Base-by-base conservation (phyloP, 2,329 filamentous ascomycete genomes). In the Clonostachys byssicola region DNA sequence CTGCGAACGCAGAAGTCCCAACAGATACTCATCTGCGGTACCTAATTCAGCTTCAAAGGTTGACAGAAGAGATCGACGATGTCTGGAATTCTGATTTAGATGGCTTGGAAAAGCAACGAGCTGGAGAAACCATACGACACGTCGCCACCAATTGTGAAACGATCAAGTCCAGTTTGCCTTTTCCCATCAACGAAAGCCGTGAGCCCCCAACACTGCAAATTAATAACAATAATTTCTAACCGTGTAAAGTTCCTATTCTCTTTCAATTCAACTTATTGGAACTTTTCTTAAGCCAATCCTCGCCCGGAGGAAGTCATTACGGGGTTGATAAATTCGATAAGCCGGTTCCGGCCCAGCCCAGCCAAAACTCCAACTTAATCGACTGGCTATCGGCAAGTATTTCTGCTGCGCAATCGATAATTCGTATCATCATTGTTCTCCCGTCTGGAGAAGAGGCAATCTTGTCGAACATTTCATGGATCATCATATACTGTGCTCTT, bases 101-200 rank as follows among this genome's bases (percentile, higher is more conserved):
- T 30, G 23, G 10, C 23, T 30, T 30, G 23, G 23, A 9, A 30
- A 30, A 30, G 9, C 23, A 30, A 9, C 23, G 9, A 10, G 23
- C 23, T 30, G 23, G 23, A 5, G 9, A 30, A 30, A 30, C 23
- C 23, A 30, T 30, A 30, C 23, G 23, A 10, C 23, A 30, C 8
- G 23, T 30, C 9, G 23, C 23, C 23, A 30, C 23, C 2, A 10
- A 10, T 12, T n/a, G 36, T 18, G 36, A 39, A 3, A n/a, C 14
- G 7, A 14, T 39, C 36, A 65, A 64, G 17, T 42, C 51, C 12
- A 50, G 51, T 1, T 18, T 65, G 2, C 43, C 53, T 0, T 65
- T 65, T 34, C 52, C 60, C 5, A 47, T 65, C 0, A 59, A 55
- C 5, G 62, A 65, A 43, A 63, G 59, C 33, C 60, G 62, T 65